phyloP scores from a whole-genome alignment of 495 filamentous ascomycete species.

The Hypoxylon fragiforme region DNA sequence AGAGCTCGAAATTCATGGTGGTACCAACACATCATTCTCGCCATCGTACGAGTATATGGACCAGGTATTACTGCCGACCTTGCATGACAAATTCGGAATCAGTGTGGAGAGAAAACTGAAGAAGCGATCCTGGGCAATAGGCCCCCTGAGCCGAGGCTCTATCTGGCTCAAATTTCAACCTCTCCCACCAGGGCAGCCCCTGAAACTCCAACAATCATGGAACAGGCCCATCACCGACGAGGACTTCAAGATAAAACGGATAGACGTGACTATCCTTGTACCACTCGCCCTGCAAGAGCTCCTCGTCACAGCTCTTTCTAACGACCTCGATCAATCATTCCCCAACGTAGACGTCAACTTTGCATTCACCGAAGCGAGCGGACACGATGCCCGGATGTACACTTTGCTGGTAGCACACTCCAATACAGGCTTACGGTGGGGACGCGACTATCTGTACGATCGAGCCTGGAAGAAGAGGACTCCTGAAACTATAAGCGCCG shows the following conservation, averaged over 20 bases:
- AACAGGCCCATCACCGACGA: slow-evolving; percentile 13
- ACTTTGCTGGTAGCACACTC: slow-evolving; percentile 74
- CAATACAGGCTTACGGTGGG: slow-evolving; percentile 62
- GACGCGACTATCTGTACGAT: slow-evolving; percentile 61
- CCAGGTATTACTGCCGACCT: slow-evolving; percentile 73
- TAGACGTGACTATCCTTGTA: slow-evolving; percentile 63
- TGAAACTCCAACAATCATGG: slow-evolving; percentile 53
- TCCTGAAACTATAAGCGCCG: slow-evolving; percentile 40
- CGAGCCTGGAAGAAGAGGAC: slow-evolving; percentile 52
- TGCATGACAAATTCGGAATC: slow-evolving; percentile 65
- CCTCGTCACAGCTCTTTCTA: slow-evolving; percentile 42
- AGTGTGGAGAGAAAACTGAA: slow-evolving; percentile 58
- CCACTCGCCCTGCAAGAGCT: slow-evolving; percentile 49
- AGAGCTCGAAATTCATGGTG: slow-evolving; percentile 68
- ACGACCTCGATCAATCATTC: slow-evolving; percentile 43
- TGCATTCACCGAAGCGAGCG: slow-evolving; percentile 59
- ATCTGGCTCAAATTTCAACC: slow-evolving; percentile 63
- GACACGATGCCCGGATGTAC: slow-evolving; percentile 65
- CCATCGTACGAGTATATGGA: slow-evolving; percentile 76
- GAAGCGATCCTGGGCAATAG: slow-evolving; percentile 69
- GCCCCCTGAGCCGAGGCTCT: slow-evolving; percentile 58
- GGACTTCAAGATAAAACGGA: slow-evolving; percentile 50
- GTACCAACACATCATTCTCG: slow-evolving; percentile 74
- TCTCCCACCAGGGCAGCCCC: slow-evolving; percentile 42
- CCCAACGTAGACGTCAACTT: slow-evolving; percentile 54